These are phyloP conservation scores for Cyberlindnera nakhonratchasimensis DNA, from an alignment of 805 yeast species.

Conservation along the genomic window DNA sequence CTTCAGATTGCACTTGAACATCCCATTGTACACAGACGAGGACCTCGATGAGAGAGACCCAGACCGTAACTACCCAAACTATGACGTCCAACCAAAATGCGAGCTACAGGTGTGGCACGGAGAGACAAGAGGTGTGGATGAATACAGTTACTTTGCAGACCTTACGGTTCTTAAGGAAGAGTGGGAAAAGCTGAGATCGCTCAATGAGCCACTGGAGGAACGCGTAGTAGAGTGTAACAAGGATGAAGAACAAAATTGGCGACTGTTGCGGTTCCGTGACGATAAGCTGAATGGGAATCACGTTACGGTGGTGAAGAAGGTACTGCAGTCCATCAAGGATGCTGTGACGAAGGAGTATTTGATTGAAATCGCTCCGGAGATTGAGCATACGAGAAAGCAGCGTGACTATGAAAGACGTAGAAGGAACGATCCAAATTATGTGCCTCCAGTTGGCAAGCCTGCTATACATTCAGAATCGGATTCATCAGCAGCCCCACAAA, in stretches of 20 bases:
- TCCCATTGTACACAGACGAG: constrained; percentile 56
- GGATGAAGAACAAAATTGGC: constrained; percentile 66
- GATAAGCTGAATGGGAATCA: constrained; percentile 91
- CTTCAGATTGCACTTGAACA: constrained; percentile 65
- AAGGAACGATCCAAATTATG: constrained; percentile 7
- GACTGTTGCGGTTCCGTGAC: constrained; percentile 82
- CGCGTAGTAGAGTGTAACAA: constrained; percentile 83
- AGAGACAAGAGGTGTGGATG: constrained; percentile 51
- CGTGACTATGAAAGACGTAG: constrained; percentile 39
- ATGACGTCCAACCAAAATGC: constrained; percentile 73
- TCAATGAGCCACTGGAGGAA: constrained; percentile 82
- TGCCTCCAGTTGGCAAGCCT: constrained; percentile 9
- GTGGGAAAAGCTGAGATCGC: constrained; percentile 70
- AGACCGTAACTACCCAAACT: constrained; percentile 71
- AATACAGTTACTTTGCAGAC: constrained; percentile 65
- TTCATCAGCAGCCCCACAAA: constrained; percentile 1
- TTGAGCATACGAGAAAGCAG: constrained; percentile 58
- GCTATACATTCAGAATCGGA: not conserved
- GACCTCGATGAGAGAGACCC: constrained; percentile 60
- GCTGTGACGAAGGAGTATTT: constrained; percentile 81
- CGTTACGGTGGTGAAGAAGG: constrained; percentile 72
- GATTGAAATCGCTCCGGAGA: constrained; percentile 49
- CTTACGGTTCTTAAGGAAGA: constrained; percentile 63
- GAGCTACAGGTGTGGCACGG: constrained; percentile 81
- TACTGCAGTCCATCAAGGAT: constrained; percentile 80